Conservation (phyloP, 345 rosid genomes). For the Eucalyptus paniculata region DNA sequence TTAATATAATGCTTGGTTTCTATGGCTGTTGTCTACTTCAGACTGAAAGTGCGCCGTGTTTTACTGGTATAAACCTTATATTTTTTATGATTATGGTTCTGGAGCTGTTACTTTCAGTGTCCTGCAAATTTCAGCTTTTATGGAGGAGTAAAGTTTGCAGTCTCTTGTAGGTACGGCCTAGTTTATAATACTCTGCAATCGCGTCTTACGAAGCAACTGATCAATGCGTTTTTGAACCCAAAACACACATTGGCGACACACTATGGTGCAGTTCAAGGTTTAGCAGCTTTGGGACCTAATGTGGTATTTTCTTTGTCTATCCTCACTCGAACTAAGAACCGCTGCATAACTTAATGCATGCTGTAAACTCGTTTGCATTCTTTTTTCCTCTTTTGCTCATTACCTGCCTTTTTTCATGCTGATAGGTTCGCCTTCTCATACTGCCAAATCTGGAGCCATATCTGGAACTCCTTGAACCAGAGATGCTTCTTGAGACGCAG, state of each 20-base stretch:
- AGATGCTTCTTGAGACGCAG: constrained; percentile 72
- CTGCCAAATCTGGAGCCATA: constrained; percentile 77
- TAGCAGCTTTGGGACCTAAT: constrained; percentile 82
- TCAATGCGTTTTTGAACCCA: constrained; percentile 84
- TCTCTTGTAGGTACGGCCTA: constrained; percentile 63
- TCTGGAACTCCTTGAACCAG: constrained; percentile 77
- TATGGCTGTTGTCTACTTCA: neutral
- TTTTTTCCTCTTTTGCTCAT: neutral
- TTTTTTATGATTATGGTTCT: neutral
- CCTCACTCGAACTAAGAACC: neutral
- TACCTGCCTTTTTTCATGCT: neutral
- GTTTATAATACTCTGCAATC: constrained; percentile 75
- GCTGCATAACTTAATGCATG: neutral
- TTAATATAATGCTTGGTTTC: neutral
- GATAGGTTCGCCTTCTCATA: constrained; percentile 70
- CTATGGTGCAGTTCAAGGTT: constrained; percentile 94
- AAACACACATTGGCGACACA: constrained; percentile 83
- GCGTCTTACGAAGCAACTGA: constrained; percentile 79
- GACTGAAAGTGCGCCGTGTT: neutral
- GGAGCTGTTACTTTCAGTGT: neutral
- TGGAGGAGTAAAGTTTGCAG: neutral
- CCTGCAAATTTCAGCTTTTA: neutral
- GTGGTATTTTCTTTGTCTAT: constrained; percentile 40
- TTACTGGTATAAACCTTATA: neutral
- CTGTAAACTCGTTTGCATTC: neutral